Base-by-base conservation (phyloP, 1,284 basidiomycete species). In the Leccinum fuscescens region DNA sequence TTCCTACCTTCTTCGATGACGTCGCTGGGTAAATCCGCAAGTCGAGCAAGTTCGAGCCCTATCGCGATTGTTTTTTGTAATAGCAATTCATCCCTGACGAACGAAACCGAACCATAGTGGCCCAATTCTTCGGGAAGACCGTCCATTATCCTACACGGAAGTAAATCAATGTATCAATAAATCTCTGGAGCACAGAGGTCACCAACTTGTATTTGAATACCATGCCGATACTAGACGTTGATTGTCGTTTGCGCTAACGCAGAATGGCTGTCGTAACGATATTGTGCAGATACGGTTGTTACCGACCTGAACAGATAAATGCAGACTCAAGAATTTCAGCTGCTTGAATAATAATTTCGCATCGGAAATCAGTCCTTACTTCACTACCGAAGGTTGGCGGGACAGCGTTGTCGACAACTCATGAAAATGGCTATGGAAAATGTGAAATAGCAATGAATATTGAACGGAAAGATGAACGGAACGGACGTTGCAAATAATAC, bases 401-500 rank as follows among this genome's bases (percentile, higher is more conserved):
- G 86, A 86, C n/a, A 93, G 79, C 1, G 88, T 90, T 11, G 79
- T 82, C 2, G 84, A 80, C 7, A 93, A 77, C 66, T 92, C 88
- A 44, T 78, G 76, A 67, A 91, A 92, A 69, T 93, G 90, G 3
- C 90, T 93, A 46, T 15, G 51, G 9, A 15, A 5, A 57, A 12
- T 22, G 31, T 54, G 6, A 49, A 58, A 31, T 24, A 14, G 50
- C 39, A 54, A 12, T 8, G 27, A 7, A 2, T 6, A 27, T 53
- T 24, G 2, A 1, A 49, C 55, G 17, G 22, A 58, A 53, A 14
- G 31, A 51, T 33, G 14, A 60, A 74, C 82, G 65, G 70, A 96
- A 74, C 82, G 65, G 70, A 96, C 81, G 96, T 98, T 6, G 93
- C 89, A 69, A 98, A 98, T 75, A 97, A 91, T 2, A 91, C 89